Evolutionary conservation across 805 yeast genomes (phyloP), one percentile per base, ranked within the genome.

Genomic region (Saccharomycopsis schoenii): DNA sequence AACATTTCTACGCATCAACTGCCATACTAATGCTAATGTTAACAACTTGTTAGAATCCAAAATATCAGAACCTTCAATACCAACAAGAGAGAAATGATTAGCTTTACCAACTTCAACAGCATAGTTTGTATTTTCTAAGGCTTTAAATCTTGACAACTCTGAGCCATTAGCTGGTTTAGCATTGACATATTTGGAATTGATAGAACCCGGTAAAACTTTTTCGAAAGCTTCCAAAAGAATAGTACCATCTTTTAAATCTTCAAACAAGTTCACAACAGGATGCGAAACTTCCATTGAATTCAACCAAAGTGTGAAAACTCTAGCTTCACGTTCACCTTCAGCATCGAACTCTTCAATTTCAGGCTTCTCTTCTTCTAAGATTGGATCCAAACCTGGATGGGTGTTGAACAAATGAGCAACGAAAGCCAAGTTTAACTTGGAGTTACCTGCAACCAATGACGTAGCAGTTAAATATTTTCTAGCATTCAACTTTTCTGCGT

Each of bases 311-410:
- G 99, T 94, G 76, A 94, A 94, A 12, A 94, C 99, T 73, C 99
- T 83, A 2, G 99, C 99, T 77, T 94, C 99, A 76, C 99, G 88
- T 76, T 94, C 99, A 65, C 99, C 99, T 76, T 94, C 99, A 29
- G 99, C 99, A 72, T 94, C 99, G 70, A 94, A 94, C 67, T 90
- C 98, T 77, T 94, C 99, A 67, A 94, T 89, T 71, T 92, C 98
- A 36, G 94, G 89, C 68, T 85, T 87, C 73, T 93, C 97, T 62
- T 77, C 79, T 74, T 92, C 98, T 70, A 89, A 96, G 66, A 93
- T 82, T 62, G 98, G 98, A 63, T 92, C 98, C 66, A 94, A 81
- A 57, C 99, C 98, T 57, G 99, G 99, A 71, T 89, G 85, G 6
- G 97, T 93, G 77, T 94, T 94, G 80, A 94, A 94, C 71, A 94